Percentiles rank a stretch among this genome's conserved stretches.
Conservation (phyloP, 2,329 filamentous ascomycete genomes). For the Colletotrichum chlorophyti region DNA sequence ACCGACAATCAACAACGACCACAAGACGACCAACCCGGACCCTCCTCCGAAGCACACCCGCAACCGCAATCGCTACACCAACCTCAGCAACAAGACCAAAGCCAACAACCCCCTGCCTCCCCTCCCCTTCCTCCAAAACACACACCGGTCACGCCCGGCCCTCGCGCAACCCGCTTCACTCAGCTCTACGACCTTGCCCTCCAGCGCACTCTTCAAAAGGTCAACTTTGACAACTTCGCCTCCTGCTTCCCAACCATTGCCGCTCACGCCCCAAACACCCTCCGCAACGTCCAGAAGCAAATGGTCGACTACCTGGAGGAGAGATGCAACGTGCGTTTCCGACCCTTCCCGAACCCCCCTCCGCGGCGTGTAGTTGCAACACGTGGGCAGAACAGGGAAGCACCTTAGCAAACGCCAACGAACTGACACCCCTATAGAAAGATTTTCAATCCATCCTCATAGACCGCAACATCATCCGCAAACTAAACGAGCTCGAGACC, state of each 20-base stretch:
- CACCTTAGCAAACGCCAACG: constrained; percentile 2
- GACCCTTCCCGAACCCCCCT: background rate
- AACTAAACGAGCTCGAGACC: constrained; percentile 65
- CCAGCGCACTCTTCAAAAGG: constrained; percentile 54
- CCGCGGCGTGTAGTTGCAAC: constrained; percentile 18
- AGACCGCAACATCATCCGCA: constrained; percentile 58
- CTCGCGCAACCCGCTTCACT: constrained; percentile 62
- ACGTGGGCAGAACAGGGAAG: background rate
- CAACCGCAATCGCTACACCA: background rate
- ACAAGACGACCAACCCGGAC: too few relatives aligned
- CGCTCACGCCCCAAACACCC: constrained; percentile 53
- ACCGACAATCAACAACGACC: too few relatives aligned
- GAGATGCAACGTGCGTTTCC: constrained; percentile 55
- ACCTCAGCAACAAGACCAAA: background rate
- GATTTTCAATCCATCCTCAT: constrained; percentile 64
- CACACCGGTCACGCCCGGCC: constrained; percentile 57
- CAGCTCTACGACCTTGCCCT: constrained; percentile 61
- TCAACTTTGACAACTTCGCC: constrained; percentile 64
- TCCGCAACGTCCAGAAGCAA: constrained; percentile 62
- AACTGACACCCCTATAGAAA: constrained; percentile 39
- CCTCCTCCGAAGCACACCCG: too few relatives aligned
- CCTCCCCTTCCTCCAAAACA: constrained; percentile 49
- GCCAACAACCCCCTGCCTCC: constrained; percentile 35
- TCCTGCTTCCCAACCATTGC: constrained; percentile 69
- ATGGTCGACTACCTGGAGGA: constrained; percentile 63